Percentiles rank a stretch among this genome's conserved stretches.
Evolutionary conservation across 2,329 filamentous ascomycete species (phyloP).

Genomic region (Colletotrichum scovillei): DNA sequence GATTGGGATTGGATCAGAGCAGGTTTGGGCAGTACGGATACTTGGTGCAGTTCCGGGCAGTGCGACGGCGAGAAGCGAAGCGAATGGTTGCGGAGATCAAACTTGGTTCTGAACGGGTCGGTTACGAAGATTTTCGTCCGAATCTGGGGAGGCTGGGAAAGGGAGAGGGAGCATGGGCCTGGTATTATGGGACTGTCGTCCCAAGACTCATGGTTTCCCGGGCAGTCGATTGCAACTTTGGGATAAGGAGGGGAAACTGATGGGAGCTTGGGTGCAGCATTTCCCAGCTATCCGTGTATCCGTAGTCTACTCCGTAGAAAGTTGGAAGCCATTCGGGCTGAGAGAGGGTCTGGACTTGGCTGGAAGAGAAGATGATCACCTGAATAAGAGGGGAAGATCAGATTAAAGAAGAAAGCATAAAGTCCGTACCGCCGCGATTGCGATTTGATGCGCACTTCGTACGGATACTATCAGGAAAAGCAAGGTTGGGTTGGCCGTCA

Average conservation of each 20-base stretch:
- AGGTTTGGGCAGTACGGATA: not conserved
- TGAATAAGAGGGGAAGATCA: not conserved
- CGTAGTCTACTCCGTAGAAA: too few species aligned
- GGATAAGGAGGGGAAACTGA: not conserved
- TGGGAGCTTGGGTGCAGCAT: not conserved
- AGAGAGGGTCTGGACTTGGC: not conserved
- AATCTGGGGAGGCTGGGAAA: conserved; percentile 11
- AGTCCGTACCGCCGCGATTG: not conserved
- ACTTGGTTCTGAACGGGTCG: conserved; percentile 4
- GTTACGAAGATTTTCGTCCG: conserved; percentile 9
- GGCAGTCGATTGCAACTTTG: not conserved
- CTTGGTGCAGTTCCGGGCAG: not conserved
- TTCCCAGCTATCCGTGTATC: too few species aligned
- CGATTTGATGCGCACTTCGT: not conserved
- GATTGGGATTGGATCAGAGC: not conserved
- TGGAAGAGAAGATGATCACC: not conserved
- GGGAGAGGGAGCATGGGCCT: conserved; percentile 12
- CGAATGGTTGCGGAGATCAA: conserved; percentile 8
- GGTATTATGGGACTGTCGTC: not conserved
- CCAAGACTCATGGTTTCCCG: not conserved
- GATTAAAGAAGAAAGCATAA: conserved; percentile 9
- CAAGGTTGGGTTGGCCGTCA: conserved; percentile 20
- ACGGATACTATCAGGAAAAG: not conserved
- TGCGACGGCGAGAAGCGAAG: not conserved
- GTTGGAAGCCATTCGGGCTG: not conserved